Evolutionary conservation across 2,329 filamentous ascomycete genomes (phyloP), one percentile per base, ranked within the genome.

Genomic region (Colletotrichum camelliae): DNA sequence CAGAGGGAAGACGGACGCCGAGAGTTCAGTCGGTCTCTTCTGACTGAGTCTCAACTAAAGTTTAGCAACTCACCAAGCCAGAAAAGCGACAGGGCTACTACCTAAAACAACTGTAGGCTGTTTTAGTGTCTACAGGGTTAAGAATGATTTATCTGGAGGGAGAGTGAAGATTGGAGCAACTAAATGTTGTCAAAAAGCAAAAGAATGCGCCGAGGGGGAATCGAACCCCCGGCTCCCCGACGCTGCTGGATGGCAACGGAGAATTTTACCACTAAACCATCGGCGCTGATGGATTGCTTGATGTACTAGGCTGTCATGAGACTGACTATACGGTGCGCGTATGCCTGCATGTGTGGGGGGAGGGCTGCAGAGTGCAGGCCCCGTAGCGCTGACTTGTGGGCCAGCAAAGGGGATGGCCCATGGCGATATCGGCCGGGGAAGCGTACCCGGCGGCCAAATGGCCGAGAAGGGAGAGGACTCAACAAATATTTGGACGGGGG

Each of bases 271-370:
- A 64, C 61, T 64, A 64, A 64, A 64, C 61, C 61, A 64, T 64
- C 61, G 61, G 61, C 61, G 61, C 61, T 21, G 35, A 43, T 43
- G 21, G 3, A 29, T 29, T 27, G 10, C 3, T 64, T 27, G 8
- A 64, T 43, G 15, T 0, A 4, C n/a, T n/a, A 1, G 8, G 0
- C 0, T 0, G 3, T 64, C 33, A n/a, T 5, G 16, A 12, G 21
- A 5, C 15, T 6, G 4, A 4, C 15, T 64, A 64, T 29, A 13
- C 1, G 6, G 61, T 24, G 35, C 9, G 3, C 1, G 6, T 5
- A n/a, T n/a, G n/a, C n/a, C n/a, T 21, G 10, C 43, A 21, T 15
- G 35, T 39, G 21, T 39, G 21, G n/a, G 21, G 24, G n/a, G 58
- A 4, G 58, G 16, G 27, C 57, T 60, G 29, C 29, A 31, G 29